Evolutionary conservation across 75 land plant species (phyloP).

Genomic region (Selaginella tamariscina): DNA sequence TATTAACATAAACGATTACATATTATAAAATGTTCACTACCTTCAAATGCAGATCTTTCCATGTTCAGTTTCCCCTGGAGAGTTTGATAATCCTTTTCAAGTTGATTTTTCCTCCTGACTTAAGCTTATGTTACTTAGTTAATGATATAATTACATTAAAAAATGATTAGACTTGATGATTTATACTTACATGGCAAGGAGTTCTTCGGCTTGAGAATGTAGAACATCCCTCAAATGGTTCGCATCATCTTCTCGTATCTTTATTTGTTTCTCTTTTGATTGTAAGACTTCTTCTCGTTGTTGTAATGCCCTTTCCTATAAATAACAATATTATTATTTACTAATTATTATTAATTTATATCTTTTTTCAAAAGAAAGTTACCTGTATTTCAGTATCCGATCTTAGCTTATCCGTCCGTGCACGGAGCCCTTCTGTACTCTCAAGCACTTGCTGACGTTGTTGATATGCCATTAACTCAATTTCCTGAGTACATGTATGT

Average conservation of each 20-base stretch:
- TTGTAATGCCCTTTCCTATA: neutral
- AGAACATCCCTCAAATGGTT: neutral
- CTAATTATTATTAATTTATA: no score
- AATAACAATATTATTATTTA: no score
- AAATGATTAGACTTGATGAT: neutral
- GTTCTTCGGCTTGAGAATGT: neutral
- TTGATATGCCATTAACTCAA: conserved; percentile 22
- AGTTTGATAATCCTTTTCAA: conserved; percentile 20
- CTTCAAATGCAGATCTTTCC: conserved; percentile 21
- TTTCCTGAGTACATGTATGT: conserved; percentile 14
- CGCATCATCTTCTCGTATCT: conserved; percentile 11
- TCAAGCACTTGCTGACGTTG: conserved; percentile 19
- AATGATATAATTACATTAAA: no score
- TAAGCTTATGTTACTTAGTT: neutral
- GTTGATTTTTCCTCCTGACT: conserved; percentile 22
- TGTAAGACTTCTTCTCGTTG: conserved; percentile 18
- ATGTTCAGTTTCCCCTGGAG: conserved; percentile 14
- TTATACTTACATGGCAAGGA: neutral
- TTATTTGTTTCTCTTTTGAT: conserved; percentile 15
- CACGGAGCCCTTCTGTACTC: conserved; percentile 18
- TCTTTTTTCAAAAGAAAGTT: no score
- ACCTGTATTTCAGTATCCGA: conserved; percentile 16
- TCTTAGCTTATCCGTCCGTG: conserved; percentile 20
- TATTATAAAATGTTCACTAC: conserved; percentile 6
- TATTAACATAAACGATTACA: neutral